Conservation (phyloP, 2,329 filamentous ascomycete species). For the Catunica adiposa region DNA sequence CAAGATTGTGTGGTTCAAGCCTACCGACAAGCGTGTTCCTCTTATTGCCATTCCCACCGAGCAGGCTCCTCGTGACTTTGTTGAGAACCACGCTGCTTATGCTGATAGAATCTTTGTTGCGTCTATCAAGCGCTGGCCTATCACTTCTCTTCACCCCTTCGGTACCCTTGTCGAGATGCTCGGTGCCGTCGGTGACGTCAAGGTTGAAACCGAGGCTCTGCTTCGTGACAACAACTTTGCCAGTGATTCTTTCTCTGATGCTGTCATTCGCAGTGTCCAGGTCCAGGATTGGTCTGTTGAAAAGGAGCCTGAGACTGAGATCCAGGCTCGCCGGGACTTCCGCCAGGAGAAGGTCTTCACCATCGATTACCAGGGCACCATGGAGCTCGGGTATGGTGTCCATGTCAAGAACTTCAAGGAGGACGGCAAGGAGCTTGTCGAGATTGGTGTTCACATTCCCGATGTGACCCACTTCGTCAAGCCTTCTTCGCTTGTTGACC, state of each 20-base stretch:
- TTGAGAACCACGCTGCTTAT: constrained; percentile 96
- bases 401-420: constrained; percentile 74
- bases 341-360: constrained; percentile 79
- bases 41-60: constrained; percentile 97
- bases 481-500: constrained; percentile 82
- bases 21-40: constrained; percentile 95
- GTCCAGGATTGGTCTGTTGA: constrained; percentile 80
- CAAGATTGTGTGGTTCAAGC: constrained; percentile 99
- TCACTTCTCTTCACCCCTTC: constrained; percentile 97
- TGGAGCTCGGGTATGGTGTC: constrained; percentile 80
- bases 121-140: constrained; percentile 98
- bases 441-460: constrained; percentile 87
- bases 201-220: constrained; percentile 93
- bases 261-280: constrained; percentile 81
- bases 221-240: constrained; percentile 98
- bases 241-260: constrained; percentile 93
- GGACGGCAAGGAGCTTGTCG: constrained; percentile 52
- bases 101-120: constrained; percentile 96
- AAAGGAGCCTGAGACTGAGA: constrained; percentile 60
- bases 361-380: constrained; percentile 73
- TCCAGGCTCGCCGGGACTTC: constrained; percentile 74
- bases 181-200: constrained; percentile 90
- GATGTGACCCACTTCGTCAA: constrained; percentile 97
- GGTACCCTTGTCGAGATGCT: constrained; percentile 94
- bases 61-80: constrained; percentile 91